Percentiles rank a stretch among this genome's conserved stretches.
Evolutionary conservation across 331 rosid genomes (phyloP).

Genomic region (Spiraea crenata): DNA sequence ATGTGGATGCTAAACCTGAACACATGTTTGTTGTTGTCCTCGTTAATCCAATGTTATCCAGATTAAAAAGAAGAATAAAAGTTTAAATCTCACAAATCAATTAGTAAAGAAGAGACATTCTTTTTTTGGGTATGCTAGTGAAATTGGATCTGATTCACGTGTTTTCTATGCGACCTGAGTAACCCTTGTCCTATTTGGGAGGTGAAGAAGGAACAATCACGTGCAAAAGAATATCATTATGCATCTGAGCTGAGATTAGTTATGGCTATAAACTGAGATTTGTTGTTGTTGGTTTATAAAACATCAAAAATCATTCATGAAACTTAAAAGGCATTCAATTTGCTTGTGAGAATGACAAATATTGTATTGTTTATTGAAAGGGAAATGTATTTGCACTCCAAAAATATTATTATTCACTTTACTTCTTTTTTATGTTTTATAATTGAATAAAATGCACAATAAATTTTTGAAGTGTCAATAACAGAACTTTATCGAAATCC

Average conservation of each 20-base stretch:
- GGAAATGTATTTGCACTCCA: no score
- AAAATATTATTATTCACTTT: no score
- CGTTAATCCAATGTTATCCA: no score
- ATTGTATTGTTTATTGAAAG: no score
- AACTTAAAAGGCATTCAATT: no score
- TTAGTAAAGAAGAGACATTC: not conserved
- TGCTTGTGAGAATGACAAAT: not conserved
- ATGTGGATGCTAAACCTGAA: not conserved
- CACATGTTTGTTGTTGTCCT: no score
- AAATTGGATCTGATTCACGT: constrained; percentile 7
- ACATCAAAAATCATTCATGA: no score
- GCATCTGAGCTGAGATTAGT: not conserved
- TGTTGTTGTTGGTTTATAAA: not conserved
- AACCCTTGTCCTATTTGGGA: not conserved
- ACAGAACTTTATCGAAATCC: no score
- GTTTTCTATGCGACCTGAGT: not conserved
- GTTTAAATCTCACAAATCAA: not conserved
- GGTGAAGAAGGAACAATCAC: not conserved
- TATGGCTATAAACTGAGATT: constrained; percentile 14
- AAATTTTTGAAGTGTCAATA: no score
- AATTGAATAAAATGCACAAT: no score
- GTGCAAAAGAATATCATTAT: not conserved
- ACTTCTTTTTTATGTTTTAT: no score
- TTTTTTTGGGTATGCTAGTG: not conserved
- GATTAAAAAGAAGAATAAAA: no score